Evolutionary conservation across 108 stramenopile genomes (phyloP), one percentile per base, ranked within the genome.

Genomic region (Fragilaria radians): DNA sequence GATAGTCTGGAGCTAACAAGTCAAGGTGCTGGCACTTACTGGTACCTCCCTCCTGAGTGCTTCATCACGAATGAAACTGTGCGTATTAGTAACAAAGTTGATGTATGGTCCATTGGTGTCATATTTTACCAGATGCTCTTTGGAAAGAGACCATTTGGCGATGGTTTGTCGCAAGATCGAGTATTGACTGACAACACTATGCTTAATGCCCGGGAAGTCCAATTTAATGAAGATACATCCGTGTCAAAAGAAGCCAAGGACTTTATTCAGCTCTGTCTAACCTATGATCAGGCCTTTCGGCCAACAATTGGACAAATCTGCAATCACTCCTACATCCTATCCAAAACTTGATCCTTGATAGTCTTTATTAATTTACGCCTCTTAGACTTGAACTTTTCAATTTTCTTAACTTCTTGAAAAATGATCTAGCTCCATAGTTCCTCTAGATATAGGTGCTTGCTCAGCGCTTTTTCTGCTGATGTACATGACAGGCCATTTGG

Each of bases 31-130:
- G 99, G 99, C 4, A 99, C 99, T 9, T 99, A 99, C 71, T 99
- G 97, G 97, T 99, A 99, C 68, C 73, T 99, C 28, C 99, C 99
- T 14, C 99, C 99, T 7, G 99, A 99, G 67, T 98, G 97, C 65
- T 99, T 99, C 61, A 66, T 87, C 42, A 91, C 74, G 49, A 81
- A 80, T 48, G 77, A 86, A 51, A 79, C 71, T 49, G 83, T 87
- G 17, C 70, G 91, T 26, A 95, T 82, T 30, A 79, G 91, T 63
- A 88, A 89, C 77, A 98, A 98, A 81, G 97, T 99, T 0, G 99
- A 99, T 78, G 97, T 98, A 22, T 99, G 97, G 97, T 91, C 92
- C 25, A 88, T 97, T 56, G 99, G 99, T 23, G 97, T 98, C 28
- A 97, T 99, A 25, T 99, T 88, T 71, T 99, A 82, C 78, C 99